Conservation (phyloP, 495 filamentous ascomycete species). For the Bacidia gigantensis region DNA sequence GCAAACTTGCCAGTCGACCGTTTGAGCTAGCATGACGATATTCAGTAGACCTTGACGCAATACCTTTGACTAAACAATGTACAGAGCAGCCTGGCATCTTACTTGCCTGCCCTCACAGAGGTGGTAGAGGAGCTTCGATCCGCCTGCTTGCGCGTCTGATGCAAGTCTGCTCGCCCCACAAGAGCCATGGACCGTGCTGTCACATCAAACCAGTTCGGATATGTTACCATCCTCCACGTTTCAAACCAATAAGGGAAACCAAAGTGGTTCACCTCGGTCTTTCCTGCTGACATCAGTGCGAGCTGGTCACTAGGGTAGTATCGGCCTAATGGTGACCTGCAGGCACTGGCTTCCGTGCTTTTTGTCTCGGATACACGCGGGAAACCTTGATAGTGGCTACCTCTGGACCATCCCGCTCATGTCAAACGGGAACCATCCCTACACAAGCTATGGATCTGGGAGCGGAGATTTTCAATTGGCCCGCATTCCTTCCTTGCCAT, state of each 20-base stretch:
- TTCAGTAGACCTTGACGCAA: too few relatives aligned
- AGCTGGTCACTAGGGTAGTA: neutral
- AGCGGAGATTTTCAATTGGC: neutral
- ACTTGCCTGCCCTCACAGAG: too few relatives aligned
- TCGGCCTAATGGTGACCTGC: neutral
- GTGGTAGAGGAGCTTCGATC: too few relatives aligned
- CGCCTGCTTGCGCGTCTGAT: too few relatives aligned
- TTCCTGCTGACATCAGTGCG: neutral
- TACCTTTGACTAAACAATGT: too few relatives aligned
- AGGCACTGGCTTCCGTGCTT: neutral
- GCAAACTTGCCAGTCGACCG: too few relatives aligned
- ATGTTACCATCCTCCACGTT: too few relatives aligned
- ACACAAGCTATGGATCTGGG: neutral
- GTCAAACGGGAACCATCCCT: neutral
- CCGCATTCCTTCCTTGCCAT: neutral
- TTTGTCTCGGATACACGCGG: neutral
- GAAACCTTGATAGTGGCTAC: neutral
- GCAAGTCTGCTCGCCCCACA: too few relatives aligned
- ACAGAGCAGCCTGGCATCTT: too few relatives aligned
- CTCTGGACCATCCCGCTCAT: neutral
- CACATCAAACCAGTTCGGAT: too few relatives aligned
- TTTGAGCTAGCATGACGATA: too few relatives aligned
- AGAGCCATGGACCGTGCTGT: too few relatives aligned
- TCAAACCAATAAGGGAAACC: neutral
- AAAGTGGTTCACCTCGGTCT: neutral